phyloP scores from a whole-genome alignment of 805 yeast species.

The Helenozyma rhizophorensis region DNA sequence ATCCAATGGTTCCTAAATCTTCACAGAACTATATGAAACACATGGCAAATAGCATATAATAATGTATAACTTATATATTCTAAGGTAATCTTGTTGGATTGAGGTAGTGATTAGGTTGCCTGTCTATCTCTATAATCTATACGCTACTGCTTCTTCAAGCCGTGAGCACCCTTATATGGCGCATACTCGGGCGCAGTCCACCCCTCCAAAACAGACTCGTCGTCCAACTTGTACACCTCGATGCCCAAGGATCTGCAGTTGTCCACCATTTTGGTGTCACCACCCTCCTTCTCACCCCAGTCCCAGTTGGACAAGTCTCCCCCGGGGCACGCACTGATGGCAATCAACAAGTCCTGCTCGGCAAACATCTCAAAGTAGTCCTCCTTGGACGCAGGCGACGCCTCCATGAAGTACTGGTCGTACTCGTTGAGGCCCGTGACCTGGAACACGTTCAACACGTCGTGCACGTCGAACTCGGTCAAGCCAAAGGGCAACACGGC shows the following conservation, averaged over 20 bases:
- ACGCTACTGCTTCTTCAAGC: constrained; percentile 28
- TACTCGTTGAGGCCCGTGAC: constrained; percentile 62
- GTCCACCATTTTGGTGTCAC: constrained; percentile 49
- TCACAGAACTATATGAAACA: no score
- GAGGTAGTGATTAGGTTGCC: no score
- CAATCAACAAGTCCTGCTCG: constrained; percentile 59
- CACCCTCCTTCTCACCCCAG: constrained; percentile 57
- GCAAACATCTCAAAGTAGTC: constrained; percentile 68
- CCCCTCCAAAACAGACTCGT: constrained; percentile 38
- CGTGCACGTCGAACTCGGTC: constrained; percentile 64
- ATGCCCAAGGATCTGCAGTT: constrained; percentile 62
- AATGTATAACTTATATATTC: no score
- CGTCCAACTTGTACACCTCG: constrained; percentile 54
- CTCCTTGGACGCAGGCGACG: constrained; percentile 56
- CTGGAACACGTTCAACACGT: constrained; percentile 65
- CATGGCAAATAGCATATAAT: no score
- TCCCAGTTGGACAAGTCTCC: constrained; percentile 68
- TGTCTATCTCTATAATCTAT: no score
- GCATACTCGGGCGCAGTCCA: constrained; percentile 53
- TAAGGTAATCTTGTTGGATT: no score
- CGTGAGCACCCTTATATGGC: constrained; percentile 56
- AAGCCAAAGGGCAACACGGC: constrained; percentile 58
- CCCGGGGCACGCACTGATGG: constrained; percentile 66
- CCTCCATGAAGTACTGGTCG: constrained; percentile 68
- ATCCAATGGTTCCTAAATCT: no score